Evolutionary conservation across 129 eudicot species (phyloP).

Genomic region (Apium graveolens): DNA sequence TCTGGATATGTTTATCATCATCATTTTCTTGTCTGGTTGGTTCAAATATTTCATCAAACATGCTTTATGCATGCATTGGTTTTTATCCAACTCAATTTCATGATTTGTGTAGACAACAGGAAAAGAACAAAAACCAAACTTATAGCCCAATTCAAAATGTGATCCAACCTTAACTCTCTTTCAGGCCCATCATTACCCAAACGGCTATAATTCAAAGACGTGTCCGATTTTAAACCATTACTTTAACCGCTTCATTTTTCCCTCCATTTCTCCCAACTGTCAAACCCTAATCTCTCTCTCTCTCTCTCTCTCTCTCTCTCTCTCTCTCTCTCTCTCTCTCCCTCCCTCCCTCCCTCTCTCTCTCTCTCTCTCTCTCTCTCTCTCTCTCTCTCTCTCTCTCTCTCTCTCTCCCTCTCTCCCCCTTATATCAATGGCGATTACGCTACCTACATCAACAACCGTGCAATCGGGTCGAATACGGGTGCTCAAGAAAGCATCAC

Average conservation of each 20-base stretch:
- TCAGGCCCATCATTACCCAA: background rate
- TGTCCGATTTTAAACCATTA: constrained; percentile 48
- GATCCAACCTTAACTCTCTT: background rate
- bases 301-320: background rate
- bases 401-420: background rate
- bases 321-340: too few relatives aligned
- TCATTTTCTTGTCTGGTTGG: background rate
- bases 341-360: background rate
- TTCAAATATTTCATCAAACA: background rate
- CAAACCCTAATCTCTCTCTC: constrained; percentile 5
- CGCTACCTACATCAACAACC: constrained; percentile 24
- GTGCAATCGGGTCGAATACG: constrained; percentile 71
- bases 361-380: constrained; percentile 2
- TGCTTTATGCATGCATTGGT: too few relatives aligned
- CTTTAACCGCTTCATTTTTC: constrained; percentile 29
- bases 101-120: too few relatives aligned
- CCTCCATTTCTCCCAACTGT: constrained; percentile 43
- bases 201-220: constrained; percentile 16
- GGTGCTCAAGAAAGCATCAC: constrained; percentile 46
- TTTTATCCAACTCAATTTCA: too few relatives aligned
- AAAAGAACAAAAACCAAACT: too few relatives aligned
- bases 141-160: background rate
- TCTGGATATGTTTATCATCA: background rate
- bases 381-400: background rate
- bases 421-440: constrained; percentile 19